Conservation (phyloP, 192 early-diverging fungal genomes). For the Coemansia sp. region DNA sequence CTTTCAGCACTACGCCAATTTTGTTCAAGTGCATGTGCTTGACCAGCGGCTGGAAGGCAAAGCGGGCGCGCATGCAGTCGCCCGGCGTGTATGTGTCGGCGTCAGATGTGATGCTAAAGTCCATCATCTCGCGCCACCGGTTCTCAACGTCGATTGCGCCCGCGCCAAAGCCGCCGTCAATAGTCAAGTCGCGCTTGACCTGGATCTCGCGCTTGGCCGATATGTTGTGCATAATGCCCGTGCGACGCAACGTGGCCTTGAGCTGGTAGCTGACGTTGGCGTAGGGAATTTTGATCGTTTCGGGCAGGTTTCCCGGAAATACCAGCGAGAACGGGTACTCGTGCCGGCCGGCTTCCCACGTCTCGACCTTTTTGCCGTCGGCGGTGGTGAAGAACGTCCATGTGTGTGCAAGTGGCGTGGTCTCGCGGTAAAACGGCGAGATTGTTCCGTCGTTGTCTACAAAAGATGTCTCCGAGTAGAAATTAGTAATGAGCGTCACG, state of each 20-base stretch:
- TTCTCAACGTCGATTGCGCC: slow-evolving; percentile 50
- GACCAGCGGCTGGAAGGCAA: slow-evolving; percentile 51
- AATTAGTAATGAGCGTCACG: slow-evolving; percentile 5
- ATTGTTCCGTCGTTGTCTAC: slow-evolving; percentile 43
- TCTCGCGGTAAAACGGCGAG: slow-evolving; percentile 46
- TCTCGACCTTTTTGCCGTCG: slow-evolving; percentile 43
- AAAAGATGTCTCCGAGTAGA: slow-evolving; percentile 7
- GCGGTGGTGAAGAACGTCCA: slow-evolving; percentile 47
- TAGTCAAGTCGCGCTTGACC: slow-evolving; percentile 48
- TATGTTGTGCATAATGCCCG: slow-evolving; percentile 41
- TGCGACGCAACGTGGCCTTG: slow-evolving; percentile 45
- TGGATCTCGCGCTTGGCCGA: slow-evolving; percentile 18
- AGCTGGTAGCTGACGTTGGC: slow-evolving; percentile 48
- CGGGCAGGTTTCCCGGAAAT: slow-evolving; percentile 47
- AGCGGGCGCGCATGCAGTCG: slow-evolving; percentile 26
- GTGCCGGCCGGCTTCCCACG: slow-evolving; percentile 47
- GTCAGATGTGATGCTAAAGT: slow-evolving; percentile 31
- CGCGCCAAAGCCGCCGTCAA: slow-evolving; percentile 46
- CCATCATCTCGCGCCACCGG: slow-evolving; percentile 50
- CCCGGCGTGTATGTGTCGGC: slow-evolving; percentile 49
- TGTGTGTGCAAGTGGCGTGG: slow-evolving; percentile 37
- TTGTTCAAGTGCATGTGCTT: slow-evolving; percentile 42
- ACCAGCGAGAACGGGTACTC: slow-evolving; percentile 49
- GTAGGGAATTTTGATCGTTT: slow-evolving; percentile 45
- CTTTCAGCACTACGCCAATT: slow-evolving; percentile 49